Percentiles rank a stretch among this genome's conserved stretches.
Evolutionary conservation across 2,329 filamentous ascomycete genomes (phyloP).

Genomic region (Diaporthe humulicola): DNA sequence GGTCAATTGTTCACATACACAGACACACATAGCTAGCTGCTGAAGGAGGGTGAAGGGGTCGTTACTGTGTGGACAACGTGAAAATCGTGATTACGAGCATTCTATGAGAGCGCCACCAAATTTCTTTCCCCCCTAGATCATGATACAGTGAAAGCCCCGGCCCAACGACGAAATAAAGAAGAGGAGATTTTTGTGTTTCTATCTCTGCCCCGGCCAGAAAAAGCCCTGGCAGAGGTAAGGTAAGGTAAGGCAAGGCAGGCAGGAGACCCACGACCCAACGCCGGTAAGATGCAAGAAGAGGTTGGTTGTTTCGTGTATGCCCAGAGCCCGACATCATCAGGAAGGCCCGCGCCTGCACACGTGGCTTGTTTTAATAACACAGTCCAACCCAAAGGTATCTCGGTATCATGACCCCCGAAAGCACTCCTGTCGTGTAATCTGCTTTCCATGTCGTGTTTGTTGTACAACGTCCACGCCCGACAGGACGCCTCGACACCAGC

Average conservation of each 20-base stretch:
- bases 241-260: slow-evolving; percentile 13
- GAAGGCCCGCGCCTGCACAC: background rate
- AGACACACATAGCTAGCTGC: slow-evolving; percentile 6
- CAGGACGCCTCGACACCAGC: background rate
- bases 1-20: slow-evolving; percentile 6
- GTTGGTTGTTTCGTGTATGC: background rate
- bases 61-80: slow-evolving; percentile 19
- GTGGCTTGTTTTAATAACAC: slow-evolving; percentile 5
- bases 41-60: background rate
- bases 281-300: slow-evolving; percentile 30
- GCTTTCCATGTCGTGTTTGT: slow-evolving; percentile 17
- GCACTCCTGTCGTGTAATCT: background rate
- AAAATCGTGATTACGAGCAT: slow-evolving; percentile 32
- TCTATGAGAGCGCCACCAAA: slow-evolving; percentile 20
- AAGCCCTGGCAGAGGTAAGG: background rate
- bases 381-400: background rate
- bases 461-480: slow-evolving; percentile 7
- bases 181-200: slow-evolving; percentile 30
- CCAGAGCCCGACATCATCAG: background rate
- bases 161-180: slow-evolving; percentile 13
- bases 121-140: slow-evolving; percentile 8
- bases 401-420: background rate
- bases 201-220: background rate
- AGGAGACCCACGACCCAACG: slow-evolving; percentile 18
- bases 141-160: slow-evolving; percentile 3